Conservation (phyloP, 225 moss, liverwort and hornwort genomes). For the Bryum argenteum region DNA sequence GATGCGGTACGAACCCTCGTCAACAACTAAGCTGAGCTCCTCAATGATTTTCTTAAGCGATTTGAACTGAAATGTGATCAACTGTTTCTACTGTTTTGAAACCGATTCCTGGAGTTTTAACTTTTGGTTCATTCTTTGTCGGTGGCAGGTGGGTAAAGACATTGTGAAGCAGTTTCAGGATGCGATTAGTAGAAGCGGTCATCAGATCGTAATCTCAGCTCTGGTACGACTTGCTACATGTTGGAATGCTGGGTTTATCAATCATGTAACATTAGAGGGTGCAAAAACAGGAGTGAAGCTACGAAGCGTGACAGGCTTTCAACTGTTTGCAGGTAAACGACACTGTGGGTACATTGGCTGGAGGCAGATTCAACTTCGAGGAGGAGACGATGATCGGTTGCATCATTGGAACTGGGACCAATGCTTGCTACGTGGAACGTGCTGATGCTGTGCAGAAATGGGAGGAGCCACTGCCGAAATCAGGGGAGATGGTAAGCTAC, state of each 20-base stretch:
- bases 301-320: background rate
- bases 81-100: no score
- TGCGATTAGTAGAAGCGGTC: constrained; percentile 53
- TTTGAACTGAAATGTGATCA: no score
- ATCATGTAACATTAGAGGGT: no score
- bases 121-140: background rate
- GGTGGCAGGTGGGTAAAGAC: constrained; percentile 59
- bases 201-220: constrained; percentile 57
- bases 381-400: constrained; percentile 91
- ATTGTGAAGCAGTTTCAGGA: constrained; percentile 65
- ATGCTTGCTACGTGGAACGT: constrained; percentile 96
- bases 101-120: no score
- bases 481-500: constrained; percentile 72
- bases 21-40: background rate
- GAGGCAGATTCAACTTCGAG: constrained; percentile 89
- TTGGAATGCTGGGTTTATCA: no score
- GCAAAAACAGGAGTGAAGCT: no score
- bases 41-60: no score
- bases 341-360: constrained; percentile 93
- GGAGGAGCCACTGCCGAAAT: constrained; percentile 69
- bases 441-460: constrained; percentile 85
- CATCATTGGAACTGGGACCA: constrained; percentile 94
- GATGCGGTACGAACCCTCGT: constrained; percentile 67
- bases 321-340: constrained; percentile 80
- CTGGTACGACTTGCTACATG: constrained; percentile 35